A percentile compares a stretch with the other conserved stretches of the same genome.
These are phyloP conservation scores for Mortierella sp. DNA, from an alignment of 371 early-diverging fungal genomes.

Conservation along the genomic window DNA sequence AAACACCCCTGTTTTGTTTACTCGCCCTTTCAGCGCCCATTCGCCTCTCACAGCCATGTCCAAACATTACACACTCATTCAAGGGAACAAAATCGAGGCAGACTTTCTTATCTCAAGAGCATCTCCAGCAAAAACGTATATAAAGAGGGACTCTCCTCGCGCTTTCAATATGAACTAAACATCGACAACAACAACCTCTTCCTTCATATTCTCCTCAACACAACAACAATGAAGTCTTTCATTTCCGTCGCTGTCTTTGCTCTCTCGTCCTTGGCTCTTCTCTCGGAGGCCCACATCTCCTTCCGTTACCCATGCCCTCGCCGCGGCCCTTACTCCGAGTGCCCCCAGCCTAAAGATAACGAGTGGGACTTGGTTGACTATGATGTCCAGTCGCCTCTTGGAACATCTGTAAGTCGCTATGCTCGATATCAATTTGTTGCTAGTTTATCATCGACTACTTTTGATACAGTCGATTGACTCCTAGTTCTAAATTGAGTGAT, in stretches of 20 bases:
- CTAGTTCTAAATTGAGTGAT: background rate
- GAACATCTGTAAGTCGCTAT: slow-evolving; percentile 32
- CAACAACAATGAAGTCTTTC: slow-evolving; percentile 35
- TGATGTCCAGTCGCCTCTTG: slow-evolving; percentile 50
- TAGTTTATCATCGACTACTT: too few species aligned
- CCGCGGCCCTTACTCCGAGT: slow-evolving; percentile 46
- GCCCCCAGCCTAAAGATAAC: slow-evolving; percentile 38
- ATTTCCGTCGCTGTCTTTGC: slow-evolving; percentile 26
- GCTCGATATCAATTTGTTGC: background rate
- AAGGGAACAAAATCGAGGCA: background rate
- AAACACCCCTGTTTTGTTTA: background rate
- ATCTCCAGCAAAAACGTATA: slow-evolving; percentile 2
- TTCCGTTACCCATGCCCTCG: slow-evolving; percentile 59
- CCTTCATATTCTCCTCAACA: background rate
- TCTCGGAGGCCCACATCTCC: slow-evolving; percentile 53
- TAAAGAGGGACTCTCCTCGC: background rate
- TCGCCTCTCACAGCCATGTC: background rate
- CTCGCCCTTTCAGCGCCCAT: background rate
- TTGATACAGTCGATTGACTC: background rate
- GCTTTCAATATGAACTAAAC: background rate
- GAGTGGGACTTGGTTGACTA: slow-evolving; percentile 49
- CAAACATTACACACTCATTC: background rate
- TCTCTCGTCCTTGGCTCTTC: slow-evolving; percentile 36
- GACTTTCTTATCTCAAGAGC: background rate
- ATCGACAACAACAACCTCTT: background rate